Conservation (phyloP, 805 yeast species). For the Grigorovia yakushimaensis region DNA sequence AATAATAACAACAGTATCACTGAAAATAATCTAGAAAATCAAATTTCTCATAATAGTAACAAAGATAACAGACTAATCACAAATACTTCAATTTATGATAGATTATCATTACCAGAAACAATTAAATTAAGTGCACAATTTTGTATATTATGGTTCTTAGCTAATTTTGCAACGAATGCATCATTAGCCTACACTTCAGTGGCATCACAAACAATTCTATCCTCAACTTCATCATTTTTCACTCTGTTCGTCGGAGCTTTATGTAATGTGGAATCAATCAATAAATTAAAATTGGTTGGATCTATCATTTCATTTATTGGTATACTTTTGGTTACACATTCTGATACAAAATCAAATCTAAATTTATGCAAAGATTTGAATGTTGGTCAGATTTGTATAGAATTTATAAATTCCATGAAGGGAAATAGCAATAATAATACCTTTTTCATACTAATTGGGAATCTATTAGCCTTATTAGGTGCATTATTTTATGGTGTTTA, state of each 20-base stretch:
- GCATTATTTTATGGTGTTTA: constrained; percentile 89
- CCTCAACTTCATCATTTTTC: constrained; percentile 89
- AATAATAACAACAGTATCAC: neutral
- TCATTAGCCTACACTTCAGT: constrained; percentile 83
- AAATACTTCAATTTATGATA: constrained; percentile 1
- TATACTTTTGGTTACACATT: constrained; percentile 64
- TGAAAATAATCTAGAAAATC: neutral
- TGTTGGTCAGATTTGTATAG: neutral
- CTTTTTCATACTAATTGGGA: constrained; percentile 48
- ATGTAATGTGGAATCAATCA: constrained; percentile 61
- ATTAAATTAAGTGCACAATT: constrained; percentile 68
- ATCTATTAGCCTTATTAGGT: constrained; percentile 67
- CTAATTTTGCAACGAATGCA: constrained; percentile 83
- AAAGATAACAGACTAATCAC: neutral
- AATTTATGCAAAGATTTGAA: neutral
- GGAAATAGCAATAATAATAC: constrained; percentile 25
- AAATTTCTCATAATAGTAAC: neutral
- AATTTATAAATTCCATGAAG: constrained; percentile 5
- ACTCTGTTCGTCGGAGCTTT: constrained; percentile 74
- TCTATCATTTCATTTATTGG: constrained; percentile 67
- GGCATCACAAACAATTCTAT: constrained; percentile 85
- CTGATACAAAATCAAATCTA: constrained; percentile 37
- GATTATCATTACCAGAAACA: constrained; percentile 47
- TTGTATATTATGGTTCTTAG: constrained; percentile 80
- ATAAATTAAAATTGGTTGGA: constrained; percentile 55